phyloP scores from a whole-genome alignment of 2,329 filamentous ascomycete species.

The Neoascochyta sp. region DNA sequence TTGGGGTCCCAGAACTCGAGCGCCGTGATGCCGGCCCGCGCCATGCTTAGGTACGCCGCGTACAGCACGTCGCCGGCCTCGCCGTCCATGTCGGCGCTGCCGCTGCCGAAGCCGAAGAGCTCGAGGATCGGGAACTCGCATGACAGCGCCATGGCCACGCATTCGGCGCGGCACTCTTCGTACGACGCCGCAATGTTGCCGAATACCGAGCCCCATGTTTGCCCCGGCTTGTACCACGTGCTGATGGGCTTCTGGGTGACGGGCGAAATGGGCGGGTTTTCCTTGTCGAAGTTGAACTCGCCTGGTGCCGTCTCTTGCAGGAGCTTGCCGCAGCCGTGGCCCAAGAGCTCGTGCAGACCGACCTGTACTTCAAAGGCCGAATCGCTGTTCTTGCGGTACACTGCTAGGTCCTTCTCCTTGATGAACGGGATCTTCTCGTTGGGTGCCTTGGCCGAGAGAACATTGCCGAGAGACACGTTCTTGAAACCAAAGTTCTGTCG shows the following conservation, averaged over 20 bases:
- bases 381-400: slow-evolving; percentile 82
- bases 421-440: slow-evolving; percentile 94
- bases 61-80: slow-evolving; percentile 86
- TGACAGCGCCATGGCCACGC: slow-evolving; percentile 84
- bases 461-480: slow-evolving; percentile 90
- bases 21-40: slow-evolving; percentile 80
- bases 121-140: slow-evolving; percentile 86
- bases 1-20: slow-evolving; percentile 95
- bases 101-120: slow-evolving; percentile 88
- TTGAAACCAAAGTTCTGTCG: slow-evolving; percentile 84
- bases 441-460: slow-evolving; percentile 83
- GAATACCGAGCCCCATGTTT: slow-evolving; percentile 93
- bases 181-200: slow-evolving; percentile 82
- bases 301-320: slow-evolving; percentile 83
- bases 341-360: slow-evolving; percentile 82
- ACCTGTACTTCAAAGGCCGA: slow-evolving; percentile 93
- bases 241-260: slow-evolving; percentile 72
- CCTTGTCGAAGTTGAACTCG: slow-evolving; percentile 80
- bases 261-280: slow-evolving; percentile 77
- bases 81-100: slow-evolving; percentile 65
- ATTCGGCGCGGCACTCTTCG: slow-evolving; percentile 91
- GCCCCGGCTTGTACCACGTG: slow-evolving; percentile 89
- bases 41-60: slow-evolving; percentile 87
- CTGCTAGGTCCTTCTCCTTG: slow-evolving; percentile 66
- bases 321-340: slow-evolving; percentile 90